Conservation (phyloP, 2,329 filamentous ascomycete genomes). For the Domatiomyces catenatus region DNA sequence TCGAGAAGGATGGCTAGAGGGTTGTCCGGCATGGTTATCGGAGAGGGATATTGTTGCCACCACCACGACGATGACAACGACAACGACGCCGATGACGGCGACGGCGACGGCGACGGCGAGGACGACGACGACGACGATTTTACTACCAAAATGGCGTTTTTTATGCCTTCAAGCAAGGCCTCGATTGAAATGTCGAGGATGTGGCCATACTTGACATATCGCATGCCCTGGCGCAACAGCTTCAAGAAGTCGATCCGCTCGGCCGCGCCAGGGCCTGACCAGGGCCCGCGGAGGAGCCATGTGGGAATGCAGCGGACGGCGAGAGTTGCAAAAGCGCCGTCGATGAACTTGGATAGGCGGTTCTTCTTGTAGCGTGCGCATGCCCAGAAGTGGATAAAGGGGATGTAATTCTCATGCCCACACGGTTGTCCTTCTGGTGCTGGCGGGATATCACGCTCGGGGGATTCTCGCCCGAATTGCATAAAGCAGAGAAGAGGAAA, state of each 20-base stretch:
- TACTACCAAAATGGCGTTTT: slow-evolving; percentile 21
- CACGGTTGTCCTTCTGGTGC: not conserved
- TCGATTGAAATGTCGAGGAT: slow-evolving; percentile 19
- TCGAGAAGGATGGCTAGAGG: slow-evolving; percentile 29
- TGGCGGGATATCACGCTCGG: too few relatives aligned
- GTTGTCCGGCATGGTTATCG: slow-evolving; percentile 23
- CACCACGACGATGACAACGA: too few relatives aligned
- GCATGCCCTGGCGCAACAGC: slow-evolving; percentile 22
- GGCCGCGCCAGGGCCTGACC: slow-evolving; percentile 12
- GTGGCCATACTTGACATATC: slow-evolving; percentile 12
- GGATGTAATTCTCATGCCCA: not conserved
- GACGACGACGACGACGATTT: too few relatives aligned
- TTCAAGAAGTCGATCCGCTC: slow-evolving; percentile 23
- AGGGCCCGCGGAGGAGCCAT: slow-evolving; percentile 2
- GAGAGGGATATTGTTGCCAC: slow-evolving; percentile 19
- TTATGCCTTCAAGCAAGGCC: slow-evolving; percentile 26
- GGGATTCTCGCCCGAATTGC: too few relatives aligned
- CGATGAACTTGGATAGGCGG: not conserved
- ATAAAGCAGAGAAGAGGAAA: too few relatives aligned
- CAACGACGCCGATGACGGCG: too few relatives aligned
- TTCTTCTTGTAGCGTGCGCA: not conserved
- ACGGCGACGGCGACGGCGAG: too few relatives aligned
- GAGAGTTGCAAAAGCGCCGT: not conserved
- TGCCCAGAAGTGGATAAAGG: not conserved
- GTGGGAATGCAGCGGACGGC: not conserved